Base-by-base conservation (phyloP, 495 filamentous ascomycete species). In the Neurospora sp. region DNA sequence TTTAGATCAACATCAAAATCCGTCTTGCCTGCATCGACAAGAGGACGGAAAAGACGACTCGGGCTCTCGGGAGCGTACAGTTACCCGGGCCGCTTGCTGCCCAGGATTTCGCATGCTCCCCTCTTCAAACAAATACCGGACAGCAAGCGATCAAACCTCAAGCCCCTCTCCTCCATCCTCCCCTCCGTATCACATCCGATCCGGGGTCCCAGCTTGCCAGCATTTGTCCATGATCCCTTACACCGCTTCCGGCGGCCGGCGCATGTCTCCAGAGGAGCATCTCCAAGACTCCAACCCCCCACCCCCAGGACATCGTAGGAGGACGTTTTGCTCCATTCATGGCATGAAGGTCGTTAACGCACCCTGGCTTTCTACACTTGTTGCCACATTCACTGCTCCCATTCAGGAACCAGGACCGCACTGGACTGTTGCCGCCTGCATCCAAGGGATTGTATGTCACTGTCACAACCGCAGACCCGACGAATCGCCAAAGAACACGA, bases 401-500 rank as follows among this genome's bases (percentile, higher is more conserved):
- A 62, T 62, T 35, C 12, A 62, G 49, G 49, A 31, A 14, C 49
- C 49, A 12, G 49, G 10, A 27, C 23, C 49, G 49, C 49, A 31
- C 6, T 11, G 5, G 11, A 62, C 12, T 62, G 20, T 62, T 62
- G 23, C 49, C 49, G 23, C 49, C 49, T 62, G 23, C 49, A 31
- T 62, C 49, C n/a, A 49, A 23, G 46, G 20, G 46, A 49, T 49
- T 62, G 49, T 14, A 62, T 60, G 11, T 31, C 23, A 60, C 12
- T 62, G 23, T 62, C 35, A 35, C 35, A 35, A 35, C 35, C 35
- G 35, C 35, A 35, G 35, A 35, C 35, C 35, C 49, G 41, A 41
- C 72, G 72, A 74, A 74, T 74, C 69, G 72, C 27, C 69, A 70
- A 39, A 62, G 39, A 62, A 54, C 72, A 74, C 72, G 72, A 74